Evolutionary conservation across 768 basidiomycete genomes (phyloP).

Genomic region (Boletus eberwhitei): DNA sequence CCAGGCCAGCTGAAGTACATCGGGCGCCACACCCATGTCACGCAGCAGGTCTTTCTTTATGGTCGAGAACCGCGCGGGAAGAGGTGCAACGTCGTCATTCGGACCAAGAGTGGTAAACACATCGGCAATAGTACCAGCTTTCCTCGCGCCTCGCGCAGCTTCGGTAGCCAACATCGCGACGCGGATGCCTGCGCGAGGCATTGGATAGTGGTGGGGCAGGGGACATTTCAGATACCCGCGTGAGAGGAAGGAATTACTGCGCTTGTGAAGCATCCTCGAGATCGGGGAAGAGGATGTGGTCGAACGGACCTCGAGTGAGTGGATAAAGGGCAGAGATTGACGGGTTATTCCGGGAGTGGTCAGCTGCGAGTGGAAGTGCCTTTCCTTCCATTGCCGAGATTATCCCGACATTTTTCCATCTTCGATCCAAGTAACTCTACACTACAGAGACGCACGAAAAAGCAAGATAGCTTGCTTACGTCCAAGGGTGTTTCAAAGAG

Average conservation of each 20-base stretch:
- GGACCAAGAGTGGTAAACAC: slow-evolving; percentile 46
- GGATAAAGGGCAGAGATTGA: background rate
- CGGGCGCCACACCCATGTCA: slow-evolving; percentile 27
- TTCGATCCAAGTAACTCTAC: background rate
- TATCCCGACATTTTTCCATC: background rate
- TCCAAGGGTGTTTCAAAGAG: too few relatives aligned
- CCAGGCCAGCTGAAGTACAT: slow-evolving; percentile 48
- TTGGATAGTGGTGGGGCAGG: background rate
- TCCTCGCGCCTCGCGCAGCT: slow-evolving; percentile 12
- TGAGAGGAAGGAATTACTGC: background rate
- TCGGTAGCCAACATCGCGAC: slow-evolving; percentile 12
- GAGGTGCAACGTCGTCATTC: slow-evolving; percentile 33
- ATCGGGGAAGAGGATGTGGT: background rate
- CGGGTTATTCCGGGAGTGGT: background rate
- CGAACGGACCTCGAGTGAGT: background rate
- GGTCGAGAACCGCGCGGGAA: slow-evolving; percentile 56
- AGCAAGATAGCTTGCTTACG: too few relatives aligned
- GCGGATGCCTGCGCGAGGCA: background rate
- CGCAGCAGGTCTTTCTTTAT: slow-evolving; percentile 56
- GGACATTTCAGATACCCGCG: background rate
- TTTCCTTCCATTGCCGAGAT: background rate
- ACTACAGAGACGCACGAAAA: too few relatives aligned
- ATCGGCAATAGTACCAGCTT: slow-evolving; percentile 42
- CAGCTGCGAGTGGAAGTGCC: background rate
- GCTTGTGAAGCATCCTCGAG: slow-evolving; percentile 1